These are phyloP conservation scores for Leucocoprinus sp. DNA, from an alignment of 768 basidiomycete genomes.

Conservation along the genomic window DNA sequence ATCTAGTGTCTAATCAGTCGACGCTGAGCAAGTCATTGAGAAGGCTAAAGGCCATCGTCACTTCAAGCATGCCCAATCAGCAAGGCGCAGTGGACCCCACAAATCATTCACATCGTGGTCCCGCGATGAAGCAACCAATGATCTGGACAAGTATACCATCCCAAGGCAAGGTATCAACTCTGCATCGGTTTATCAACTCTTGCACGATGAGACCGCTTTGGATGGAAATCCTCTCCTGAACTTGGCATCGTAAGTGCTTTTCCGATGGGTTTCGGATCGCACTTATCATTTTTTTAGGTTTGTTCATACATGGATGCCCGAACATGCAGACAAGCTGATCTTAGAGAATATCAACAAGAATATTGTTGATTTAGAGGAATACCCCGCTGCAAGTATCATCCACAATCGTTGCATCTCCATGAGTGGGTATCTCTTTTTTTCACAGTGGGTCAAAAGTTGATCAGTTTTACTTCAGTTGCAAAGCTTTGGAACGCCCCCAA, in stretches of 20 bases:
- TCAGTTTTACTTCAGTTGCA: conserved; percentile 28
- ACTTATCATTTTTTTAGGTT: conserved; percentile 22
- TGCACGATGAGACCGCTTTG: conserved; percentile 48
- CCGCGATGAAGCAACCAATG: conserved; percentile 32
- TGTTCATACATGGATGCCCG: conserved; percentile 53
- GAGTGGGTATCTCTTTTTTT: conserved; percentile 25
- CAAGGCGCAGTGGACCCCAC: conserved; percentile 20
- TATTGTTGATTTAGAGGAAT: conserved; percentile 60
- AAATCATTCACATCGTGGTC: conserved; percentile 23
- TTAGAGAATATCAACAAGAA: conserved; percentile 60
- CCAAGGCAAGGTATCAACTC: conserved; percentile 36
- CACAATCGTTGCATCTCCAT: conserved; percentile 50
- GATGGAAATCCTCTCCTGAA: conserved; percentile 55
- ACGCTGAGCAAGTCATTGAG: conserved; percentile 42
- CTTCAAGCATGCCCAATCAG: conserved; percentile 24
- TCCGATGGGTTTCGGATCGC: not conserved
- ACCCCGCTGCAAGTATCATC: conserved; percentile 46
- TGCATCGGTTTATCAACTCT: conserved; percentile 38
- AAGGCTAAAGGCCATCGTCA: conserved; percentile 30
- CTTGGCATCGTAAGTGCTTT: conserved; percentile 48
- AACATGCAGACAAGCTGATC: conserved; percentile 45
- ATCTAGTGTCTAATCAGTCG: conserved; percentile 22
- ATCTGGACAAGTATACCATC: conserved; percentile 37
- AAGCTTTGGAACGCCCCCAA: conserved; percentile 61
- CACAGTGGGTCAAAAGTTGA: not conserved